Evolutionary conservation across 306 rosid species (phyloP).

Genomic region (Fagus sylvatica): DNA sequence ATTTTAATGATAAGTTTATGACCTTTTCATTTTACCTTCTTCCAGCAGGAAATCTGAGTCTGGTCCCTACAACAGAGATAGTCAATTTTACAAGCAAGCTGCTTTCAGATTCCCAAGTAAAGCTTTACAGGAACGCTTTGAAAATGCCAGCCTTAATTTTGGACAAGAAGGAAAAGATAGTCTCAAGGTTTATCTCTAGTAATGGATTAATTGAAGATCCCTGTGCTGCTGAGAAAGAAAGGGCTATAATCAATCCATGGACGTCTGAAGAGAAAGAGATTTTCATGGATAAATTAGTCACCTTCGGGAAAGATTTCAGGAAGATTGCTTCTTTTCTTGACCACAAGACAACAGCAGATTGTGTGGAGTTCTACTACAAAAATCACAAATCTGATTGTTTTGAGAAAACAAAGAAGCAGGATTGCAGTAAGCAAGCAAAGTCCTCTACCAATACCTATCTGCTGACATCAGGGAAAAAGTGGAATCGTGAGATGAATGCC

Average conservation of each 20-base stretch:
- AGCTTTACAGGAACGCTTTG: conserved; percentile 51
- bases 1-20: neutral
- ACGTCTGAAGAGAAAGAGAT: conserved; percentile 60
- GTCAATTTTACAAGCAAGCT: conserved; percentile 60
- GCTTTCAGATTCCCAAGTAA: conserved; percentile 63
- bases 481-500: conserved; percentile 70
- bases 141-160: conserved; percentile 90
- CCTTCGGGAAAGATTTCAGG: conserved; percentile 74
- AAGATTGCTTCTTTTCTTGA: conserved; percentile 78
- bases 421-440: conserved; percentile 58
- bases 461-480: conserved; percentile 60
- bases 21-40: neutral
- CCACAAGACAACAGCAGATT: conserved; percentile 94
- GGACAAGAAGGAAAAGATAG: conserved; percentile 69
- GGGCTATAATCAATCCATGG: conserved; percentile 86
- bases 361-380: conserved; percentile 93
- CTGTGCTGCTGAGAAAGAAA: conserved; percentile 77
- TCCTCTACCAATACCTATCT: conserved; percentile 50
- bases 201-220: conserved; percentile 96
- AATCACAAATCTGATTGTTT: conserved; percentile 84
- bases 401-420: conserved; percentile 57
- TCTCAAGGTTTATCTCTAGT: conserved; percentile 60
- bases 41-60: conserved; percentile 62
- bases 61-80: conserved; percentile 57
- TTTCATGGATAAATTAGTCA: conserved; percentile 66